Percentiles rank a stretch among this genome's conserved stretches.
phyloP scores from a whole-genome alignment of 2,329 filamentous ascomycete genomes.

The Hypocreales sp. region DNA sequence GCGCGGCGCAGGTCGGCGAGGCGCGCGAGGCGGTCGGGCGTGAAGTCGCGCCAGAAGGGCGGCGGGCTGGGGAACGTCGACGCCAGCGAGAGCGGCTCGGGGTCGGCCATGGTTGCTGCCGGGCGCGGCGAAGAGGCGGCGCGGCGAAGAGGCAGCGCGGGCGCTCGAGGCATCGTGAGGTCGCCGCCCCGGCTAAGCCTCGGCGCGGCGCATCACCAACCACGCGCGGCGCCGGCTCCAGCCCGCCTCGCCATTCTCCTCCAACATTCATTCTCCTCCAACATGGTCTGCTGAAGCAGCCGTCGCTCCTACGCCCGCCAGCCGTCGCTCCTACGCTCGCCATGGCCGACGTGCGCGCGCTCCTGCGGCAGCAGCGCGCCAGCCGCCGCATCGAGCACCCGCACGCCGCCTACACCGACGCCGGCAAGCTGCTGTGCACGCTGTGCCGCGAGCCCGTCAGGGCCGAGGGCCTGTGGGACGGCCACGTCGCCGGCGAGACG shows the following conservation, averaged over 20 bases:
- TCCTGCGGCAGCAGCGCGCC: conserved; percentile 64
- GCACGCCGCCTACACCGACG: conserved; percentile 50
- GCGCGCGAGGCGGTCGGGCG: conserved; percentile 52
- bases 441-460: conserved; percentile 50
- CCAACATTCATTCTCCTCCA: too few relatives aligned
- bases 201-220: too few relatives aligned
- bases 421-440: conserved; percentile 52
- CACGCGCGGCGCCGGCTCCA: too few relatives aligned
- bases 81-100: conserved; percentile 31
- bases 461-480: conserved; percentile 51
- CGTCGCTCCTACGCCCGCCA: too few relatives aligned
- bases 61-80: conserved; percentile 76
- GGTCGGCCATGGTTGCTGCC: conserved; percentile 49
- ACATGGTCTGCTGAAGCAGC: too few relatives aligned
- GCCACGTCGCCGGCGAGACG: conserved; percentile 34
- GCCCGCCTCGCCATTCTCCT: too few relatives aligned
- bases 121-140: too few relatives aligned
- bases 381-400: conserved; percentile 59
- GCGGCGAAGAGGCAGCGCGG: too few relatives aligned
- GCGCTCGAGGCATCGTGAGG: too few relatives aligned
- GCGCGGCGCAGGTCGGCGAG: conserved; percentile 26
- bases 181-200: too few relatives aligned
- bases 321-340: too few relatives aligned
- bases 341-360: conserved; percentile 69
- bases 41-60: conserved; percentile 82